These are phyloP conservation scores for Epichloe sp. DNA, from an alignment of 2,329 filamentous ascomycete species.

Conservation along the genomic window DNA sequence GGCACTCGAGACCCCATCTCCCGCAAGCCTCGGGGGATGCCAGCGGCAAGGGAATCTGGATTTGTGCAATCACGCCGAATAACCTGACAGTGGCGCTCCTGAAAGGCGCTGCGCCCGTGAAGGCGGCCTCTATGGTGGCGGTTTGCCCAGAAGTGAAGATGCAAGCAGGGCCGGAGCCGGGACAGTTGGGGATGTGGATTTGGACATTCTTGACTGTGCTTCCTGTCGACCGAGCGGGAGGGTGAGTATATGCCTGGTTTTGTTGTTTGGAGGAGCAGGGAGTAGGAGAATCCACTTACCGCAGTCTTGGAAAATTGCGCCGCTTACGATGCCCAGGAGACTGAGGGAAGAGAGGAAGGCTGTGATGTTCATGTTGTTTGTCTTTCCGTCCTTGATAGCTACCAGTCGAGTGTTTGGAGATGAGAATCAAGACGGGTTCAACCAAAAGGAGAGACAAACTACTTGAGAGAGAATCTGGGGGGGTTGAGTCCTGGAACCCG, in stretches of 20 bases:
- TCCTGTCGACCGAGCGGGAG: neutral
- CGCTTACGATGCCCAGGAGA: neutral
- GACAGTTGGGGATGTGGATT: constrained; percentile 5
- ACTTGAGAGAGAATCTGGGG: too few species aligned
- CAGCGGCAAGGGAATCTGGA: neutral
- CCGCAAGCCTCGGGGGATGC: neutral
- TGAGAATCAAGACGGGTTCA: neutral
- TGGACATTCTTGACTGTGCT: constrained; percentile 1
- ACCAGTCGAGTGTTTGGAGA: too few species aligned
- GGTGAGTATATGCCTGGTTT: neutral
- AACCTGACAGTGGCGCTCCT: neutral
- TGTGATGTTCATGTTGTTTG: neutral
- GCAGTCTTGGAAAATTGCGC: neutral
- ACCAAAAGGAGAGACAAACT: neutral
- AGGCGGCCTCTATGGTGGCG: constrained; percentile 1
- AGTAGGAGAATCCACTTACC: neutral
- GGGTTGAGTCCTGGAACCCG: too few species aligned
- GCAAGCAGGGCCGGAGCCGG: neutral
- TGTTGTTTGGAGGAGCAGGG: neutral
- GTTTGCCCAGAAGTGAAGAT: neutral
- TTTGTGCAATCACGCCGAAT: neutral
- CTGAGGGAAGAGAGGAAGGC: neutral
- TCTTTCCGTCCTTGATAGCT: too few species aligned
- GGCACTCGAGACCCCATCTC: constrained; percentile 4
- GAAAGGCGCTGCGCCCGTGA: neutral